Evolutionary conservation across 2,329 filamentous ascomycete genomes (phyloP).

Genomic region (Neonectria sp.): DNA sequence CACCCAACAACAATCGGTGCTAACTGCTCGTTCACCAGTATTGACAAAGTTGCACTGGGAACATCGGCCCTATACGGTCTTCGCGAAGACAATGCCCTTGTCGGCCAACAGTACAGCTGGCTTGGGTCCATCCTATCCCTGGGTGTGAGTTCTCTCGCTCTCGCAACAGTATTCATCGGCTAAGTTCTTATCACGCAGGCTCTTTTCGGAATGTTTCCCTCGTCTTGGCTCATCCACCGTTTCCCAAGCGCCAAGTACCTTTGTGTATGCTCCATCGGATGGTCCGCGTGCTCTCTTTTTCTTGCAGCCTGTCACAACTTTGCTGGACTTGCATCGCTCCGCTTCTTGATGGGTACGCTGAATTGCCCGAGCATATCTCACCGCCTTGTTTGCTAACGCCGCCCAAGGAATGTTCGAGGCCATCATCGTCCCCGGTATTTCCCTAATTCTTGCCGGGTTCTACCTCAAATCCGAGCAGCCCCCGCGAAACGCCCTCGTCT

Average conservation of each 20-base stretch:
- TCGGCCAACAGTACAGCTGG: conserved; percentile 31
- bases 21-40: not conserved
- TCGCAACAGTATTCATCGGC: not conserved
- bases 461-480: conserved; percentile 25
- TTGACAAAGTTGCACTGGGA: conserved; percentile 28
- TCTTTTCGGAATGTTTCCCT: conserved; percentile 25
- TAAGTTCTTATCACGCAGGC: not conserved
- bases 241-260: conserved; percentile 27
- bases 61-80: conserved; percentile 27
- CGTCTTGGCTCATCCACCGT: conserved; percentile 26
- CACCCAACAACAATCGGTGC: too few relatives aligned
- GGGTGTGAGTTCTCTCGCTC: not conserved
- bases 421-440: conserved; percentile 22
- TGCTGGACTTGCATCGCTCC: conserved; percentile 8
- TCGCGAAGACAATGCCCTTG: conserved; percentile 23
- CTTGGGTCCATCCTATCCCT: conserved; percentile 26
- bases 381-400: not conserved
- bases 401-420: conserved; percentile 21
- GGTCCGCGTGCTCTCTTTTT: conserved; percentile 17
- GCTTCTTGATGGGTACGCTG: conserved; percentile 25
- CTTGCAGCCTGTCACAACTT: conserved; percentile 26
- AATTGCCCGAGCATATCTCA: not conserved
- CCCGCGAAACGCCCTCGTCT: conserved; percentile 19
- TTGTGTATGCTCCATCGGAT: conserved; percentile 23
- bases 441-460: conserved; percentile 20